phyloP scores from a whole-genome alignment of 345 rosid genomes.

The Citrus cavaleriei region DNA sequence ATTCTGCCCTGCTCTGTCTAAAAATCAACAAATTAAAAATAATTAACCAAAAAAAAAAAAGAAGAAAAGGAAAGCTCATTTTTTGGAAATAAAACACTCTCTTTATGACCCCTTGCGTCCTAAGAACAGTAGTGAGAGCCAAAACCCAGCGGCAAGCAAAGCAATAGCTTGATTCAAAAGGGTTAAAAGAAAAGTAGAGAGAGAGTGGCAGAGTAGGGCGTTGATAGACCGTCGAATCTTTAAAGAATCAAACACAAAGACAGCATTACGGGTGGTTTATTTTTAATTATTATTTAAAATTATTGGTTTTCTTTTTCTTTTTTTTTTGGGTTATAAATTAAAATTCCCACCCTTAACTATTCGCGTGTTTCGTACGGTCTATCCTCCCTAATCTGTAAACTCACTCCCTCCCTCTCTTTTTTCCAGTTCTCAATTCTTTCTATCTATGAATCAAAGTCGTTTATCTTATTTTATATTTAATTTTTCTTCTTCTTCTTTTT shows the following conservation, averaged over 20 bases:
- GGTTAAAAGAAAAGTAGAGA: constrained; percentile 12
- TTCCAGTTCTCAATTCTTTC: constrained; percentile 2
- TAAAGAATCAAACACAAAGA: constrained; percentile 43
- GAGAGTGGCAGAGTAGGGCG: constrained; percentile 45
- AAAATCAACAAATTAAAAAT: background rate
- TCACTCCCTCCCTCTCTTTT: constrained; percentile 7
- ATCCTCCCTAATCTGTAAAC: constrained; percentile 60
- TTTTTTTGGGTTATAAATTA: background rate
- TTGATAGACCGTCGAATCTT: constrained; percentile 81
- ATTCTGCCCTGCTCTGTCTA: background rate
- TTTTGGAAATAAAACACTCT: background rate
- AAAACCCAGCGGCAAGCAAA: constrained; percentile 13
- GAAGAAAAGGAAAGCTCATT: background rate
- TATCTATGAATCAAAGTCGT: constrained; percentile 13
- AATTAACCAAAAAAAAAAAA: background rate
- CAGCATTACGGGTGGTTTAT: constrained; percentile 22
- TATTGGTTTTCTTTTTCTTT: background rate
- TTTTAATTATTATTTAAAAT: background rate
- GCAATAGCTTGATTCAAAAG: background rate
- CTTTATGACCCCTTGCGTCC: background rate
- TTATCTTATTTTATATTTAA: background rate
- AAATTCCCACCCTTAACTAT: constrained; percentile 27
- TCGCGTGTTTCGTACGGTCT: constrained; percentile 87
- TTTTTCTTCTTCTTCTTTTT: background rate
- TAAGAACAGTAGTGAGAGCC: background rate